Evolutionary conservation across 345 rosid species (phyloP).

Genomic region (Salix dunnii): DNA sequence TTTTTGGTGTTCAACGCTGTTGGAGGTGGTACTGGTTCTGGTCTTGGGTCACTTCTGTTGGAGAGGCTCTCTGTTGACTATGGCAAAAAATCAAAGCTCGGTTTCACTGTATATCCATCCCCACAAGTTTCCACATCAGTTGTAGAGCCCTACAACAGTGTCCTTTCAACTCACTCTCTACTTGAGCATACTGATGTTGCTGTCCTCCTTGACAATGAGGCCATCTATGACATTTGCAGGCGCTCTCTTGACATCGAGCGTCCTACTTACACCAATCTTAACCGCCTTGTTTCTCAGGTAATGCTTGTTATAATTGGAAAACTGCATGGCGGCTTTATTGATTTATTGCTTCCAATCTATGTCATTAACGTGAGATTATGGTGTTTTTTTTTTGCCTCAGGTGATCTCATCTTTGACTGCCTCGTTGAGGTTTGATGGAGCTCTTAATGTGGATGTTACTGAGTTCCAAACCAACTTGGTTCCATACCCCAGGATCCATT

Average conservation of each 20-base stretch:
- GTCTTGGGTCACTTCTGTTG: conserved; percentile 24
- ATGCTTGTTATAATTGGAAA: background rate
- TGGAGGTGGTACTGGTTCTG: conserved; percentile 28
- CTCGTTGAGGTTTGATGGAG: conserved; percentile 29
- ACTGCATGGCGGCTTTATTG: background rate
- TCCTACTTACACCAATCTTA: conserved; percentile 24
- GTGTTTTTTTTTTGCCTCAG: background rate
- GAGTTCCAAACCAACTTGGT: conserved; percentile 30
- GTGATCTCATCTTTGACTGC: conserved; percentile 29
- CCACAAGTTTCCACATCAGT: conserved; percentile 27
- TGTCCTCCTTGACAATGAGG: conserved; percentile 21
- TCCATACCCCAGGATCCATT: conserved; percentile 28
- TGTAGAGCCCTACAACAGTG: conserved; percentile 26
- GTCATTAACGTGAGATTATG: background rate
- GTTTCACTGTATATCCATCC: conserved; percentile 25
- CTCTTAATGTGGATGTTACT: conserved; percentile 27
- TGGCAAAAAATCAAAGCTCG: conserved; percentile 12
- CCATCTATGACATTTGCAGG: conserved; percentile 28
- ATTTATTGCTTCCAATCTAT: background rate
- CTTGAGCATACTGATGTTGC: conserved; percentile 26
- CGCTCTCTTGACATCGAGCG: conserved; percentile 30
- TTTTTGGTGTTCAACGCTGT: conserved; percentile 29
- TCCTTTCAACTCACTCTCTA: conserved; percentile 24
- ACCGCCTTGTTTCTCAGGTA: conserved; percentile 28
- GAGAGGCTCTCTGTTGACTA: conserved; percentile 25